phyloP scores from a whole-genome alignment of 345 rosid species.

The Syzygium jambos region DNA sequence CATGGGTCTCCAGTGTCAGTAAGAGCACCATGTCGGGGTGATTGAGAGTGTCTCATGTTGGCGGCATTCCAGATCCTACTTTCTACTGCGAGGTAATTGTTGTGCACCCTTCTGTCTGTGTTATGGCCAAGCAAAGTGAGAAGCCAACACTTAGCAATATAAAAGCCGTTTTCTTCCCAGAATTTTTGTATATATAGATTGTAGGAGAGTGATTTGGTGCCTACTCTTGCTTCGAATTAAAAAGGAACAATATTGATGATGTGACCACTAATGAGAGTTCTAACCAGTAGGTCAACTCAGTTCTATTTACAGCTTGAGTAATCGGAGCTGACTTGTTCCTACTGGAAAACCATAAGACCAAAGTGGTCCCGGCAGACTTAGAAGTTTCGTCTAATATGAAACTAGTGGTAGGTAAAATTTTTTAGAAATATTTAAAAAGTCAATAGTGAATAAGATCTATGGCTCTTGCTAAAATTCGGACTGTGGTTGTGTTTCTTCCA shows the following conservation, averaged over 20 bases:
- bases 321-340: neutral
- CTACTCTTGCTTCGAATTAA: neutral
- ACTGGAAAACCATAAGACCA: neutral
- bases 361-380: neutral
- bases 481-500: neutral
- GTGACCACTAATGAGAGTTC: neutral
- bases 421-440: neutral
- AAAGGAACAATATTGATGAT: neutral
- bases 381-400: neutral
- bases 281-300: neutral
- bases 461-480: neutral
- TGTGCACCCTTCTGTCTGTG: neutral
- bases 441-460: neutral
- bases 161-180: neutral
- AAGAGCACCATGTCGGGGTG: slow-evolving; percentile 48
- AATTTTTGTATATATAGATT: neutral
- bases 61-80: neutral
- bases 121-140: neutral
- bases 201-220: neutral
- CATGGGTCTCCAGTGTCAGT: slow-evolving; percentile 55
- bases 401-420: neutral
- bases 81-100: neutral
- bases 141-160: neutral
- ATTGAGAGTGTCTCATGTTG: slow-evolving; percentile 19
- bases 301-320: neutral